Evolutionary conservation across 805 yeast genomes (phyloP), one percentile per base, ranked within the genome.

Genomic region (Metschnikowia colocasiae): DNA sequence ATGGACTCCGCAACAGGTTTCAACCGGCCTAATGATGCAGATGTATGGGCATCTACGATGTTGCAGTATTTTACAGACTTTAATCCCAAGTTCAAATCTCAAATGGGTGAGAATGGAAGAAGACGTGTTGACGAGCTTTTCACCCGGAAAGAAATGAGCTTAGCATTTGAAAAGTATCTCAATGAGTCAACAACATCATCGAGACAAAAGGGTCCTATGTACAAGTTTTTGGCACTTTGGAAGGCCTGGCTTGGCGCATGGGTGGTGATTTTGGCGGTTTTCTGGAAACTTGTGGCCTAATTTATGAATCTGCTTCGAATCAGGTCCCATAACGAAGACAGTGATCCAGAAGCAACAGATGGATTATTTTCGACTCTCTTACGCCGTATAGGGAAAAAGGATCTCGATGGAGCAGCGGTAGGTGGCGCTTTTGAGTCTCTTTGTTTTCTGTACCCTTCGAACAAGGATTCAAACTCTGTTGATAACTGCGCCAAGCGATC

Each of bases 1-100:
- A 18, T 49, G 1, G 56, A 47, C 3, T 23, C 49, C 41, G 82
- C 84, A 7, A 85, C 90, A 0, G 95, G 95, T 0, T 85, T 81
- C 73, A 72, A 76, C 34, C 73, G 70, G 13, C 68, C 79, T 1
- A 72, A 75, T 36, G 69, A 74, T 2, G 55, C 52, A 10, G 62
- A 63, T 4, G 61, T 65, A 37, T 86, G 95, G 95, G 68, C 80
- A 3, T 58, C 69, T 15, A 76, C 75, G 2, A 61, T 85, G 55
- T 59, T 63, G 18, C 64, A 70, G 15, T 72, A 74, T 15, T 67
- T 69, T 38, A 45, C 54, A 10, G 52, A 69, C 4, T 51, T 60
- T 33, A 50, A 55, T 9, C 30, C 40, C 9, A 47, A 44, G 1
- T 49, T 55, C 2, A 65, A 62, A 43, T n/a, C 10, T 2, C 38